phyloP scores from a whole-genome alignment of 805 yeast genomes.

The Hanseniaspora taiwanica region DNA sequence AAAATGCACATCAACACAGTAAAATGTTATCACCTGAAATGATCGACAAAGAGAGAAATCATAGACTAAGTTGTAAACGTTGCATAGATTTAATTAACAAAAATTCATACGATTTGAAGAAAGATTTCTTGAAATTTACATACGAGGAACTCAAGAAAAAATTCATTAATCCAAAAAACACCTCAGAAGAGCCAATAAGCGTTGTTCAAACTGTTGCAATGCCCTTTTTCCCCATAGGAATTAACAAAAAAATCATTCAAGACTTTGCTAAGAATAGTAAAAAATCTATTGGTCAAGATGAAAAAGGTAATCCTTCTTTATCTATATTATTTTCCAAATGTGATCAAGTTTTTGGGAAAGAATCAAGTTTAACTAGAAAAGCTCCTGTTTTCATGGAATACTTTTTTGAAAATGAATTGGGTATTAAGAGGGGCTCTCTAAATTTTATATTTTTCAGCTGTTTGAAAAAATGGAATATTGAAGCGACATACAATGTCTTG shows the following conservation, averaged over 20 bases:
- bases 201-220: conserved; percentile 53
- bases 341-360: conserved; percentile 20
- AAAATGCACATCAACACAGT: background rate
- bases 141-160: conserved; percentile 19
- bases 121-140: conserved; percentile 21
- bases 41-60: conserved; percentile 2
- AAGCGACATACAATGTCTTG: conserved; percentile 12
- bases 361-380: conserved; percentile 12
- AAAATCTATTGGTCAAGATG: too few species aligned
- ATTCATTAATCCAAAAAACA: background rate
- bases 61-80: conserved; percentile 33
- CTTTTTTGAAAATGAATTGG: conserved; percentile 18
- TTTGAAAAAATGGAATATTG: conserved; percentile 18
- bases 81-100: conserved; percentile 41
- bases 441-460: conserved; percentile 14
- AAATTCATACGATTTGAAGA: conserved; percentile 25
- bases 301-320: conserved; percentile 5
- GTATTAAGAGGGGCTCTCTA: conserved; percentile 16
- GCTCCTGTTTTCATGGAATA: conserved; percentile 22
- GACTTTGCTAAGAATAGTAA: conserved; percentile 2
- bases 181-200: background rate
- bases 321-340: conserved; percentile 18
- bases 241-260: conserved; percentile 15
- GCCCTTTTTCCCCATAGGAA: conserved; percentile 49
- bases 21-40: conserved; percentile 1